Conservation (phyloP, 2,329 filamentous ascomycete species). For the Xylaria hypoxylon region DNA sequence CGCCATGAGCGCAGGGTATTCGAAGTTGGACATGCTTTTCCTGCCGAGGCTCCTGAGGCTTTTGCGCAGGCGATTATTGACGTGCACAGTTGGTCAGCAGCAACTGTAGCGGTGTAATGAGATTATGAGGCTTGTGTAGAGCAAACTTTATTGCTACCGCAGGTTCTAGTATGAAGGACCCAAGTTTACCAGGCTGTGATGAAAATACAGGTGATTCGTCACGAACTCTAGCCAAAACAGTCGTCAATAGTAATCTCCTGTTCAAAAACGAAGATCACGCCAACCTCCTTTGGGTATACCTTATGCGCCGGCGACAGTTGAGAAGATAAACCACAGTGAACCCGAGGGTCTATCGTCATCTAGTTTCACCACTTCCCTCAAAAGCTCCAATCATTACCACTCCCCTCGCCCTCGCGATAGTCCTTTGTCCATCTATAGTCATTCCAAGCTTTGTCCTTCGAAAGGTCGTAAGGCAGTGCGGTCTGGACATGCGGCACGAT, state of each 20-base stretch:
- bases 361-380: not conserved
- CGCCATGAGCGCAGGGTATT: conserved; percentile 31
- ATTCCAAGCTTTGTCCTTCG: conserved; percentile 42
- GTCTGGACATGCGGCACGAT: conserved; percentile 42
- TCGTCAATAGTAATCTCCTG: not conserved
- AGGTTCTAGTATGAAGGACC: not conserved
- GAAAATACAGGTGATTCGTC: not conserved
- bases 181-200: not conserved
- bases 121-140: not conserved
- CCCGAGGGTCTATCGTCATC: not conserved
- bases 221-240: not conserved
- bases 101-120: not conserved
- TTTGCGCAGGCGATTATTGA: conserved; percentile 34
- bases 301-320: not conserved
- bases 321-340: not conserved
- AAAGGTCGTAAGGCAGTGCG: conserved; percentile 34
- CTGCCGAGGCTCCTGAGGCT: conserved; percentile 29
- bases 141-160: not conserved
- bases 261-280: not conserved
- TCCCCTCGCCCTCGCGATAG: conserved; percentile 19
- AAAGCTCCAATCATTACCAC: not conserved
- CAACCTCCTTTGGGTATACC: not conserved
- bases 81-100: conserved; percentile 20
- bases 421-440: conserved; percentile 39
- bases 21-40: conserved; percentile 36